A percentile compares a stretch with the other conserved stretches of the same genome.
Evolutionary conservation across 2,329 filamentous ascomycete species (phyloP).

Genomic region (Verticillium tricorpus): DNA sequence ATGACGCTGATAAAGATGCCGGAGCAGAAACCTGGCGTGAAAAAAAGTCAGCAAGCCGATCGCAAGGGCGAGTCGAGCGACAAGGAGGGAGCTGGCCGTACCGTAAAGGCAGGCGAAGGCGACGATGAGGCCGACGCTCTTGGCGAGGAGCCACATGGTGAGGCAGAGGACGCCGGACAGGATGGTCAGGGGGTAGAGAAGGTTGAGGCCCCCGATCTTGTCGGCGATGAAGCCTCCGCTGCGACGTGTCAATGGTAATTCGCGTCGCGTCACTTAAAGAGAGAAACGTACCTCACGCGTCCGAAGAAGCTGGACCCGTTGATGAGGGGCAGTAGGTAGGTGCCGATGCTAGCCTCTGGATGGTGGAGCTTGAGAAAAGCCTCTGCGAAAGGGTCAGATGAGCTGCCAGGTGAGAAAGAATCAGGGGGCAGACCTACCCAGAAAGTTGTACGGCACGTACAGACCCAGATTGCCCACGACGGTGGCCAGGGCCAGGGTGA

Average conservation of each 20-base stretch:
- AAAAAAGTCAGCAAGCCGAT: not conserved
- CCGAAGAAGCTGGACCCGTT: constrained; percentile 41
- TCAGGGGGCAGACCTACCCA: constrained; percentile 15
- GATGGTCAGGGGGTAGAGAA: constrained; percentile 9
- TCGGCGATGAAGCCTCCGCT: constrained; percentile 8
- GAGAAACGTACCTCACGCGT: constrained; percentile 26
- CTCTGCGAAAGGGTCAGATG: constrained; percentile 40
- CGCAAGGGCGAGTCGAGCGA: not conserved
- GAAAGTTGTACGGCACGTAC: constrained; percentile 32
- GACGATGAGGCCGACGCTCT: constrained; percentile 2
- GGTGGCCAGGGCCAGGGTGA: constrained; percentile 4
- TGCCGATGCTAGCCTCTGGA: constrained; percentile 27
- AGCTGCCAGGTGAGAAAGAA: constrained; percentile 30
- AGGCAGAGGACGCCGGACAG: constrained; percentile 7
- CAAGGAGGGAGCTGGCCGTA: not conserved
- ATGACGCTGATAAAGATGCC: constrained; percentile 8
- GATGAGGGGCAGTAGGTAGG: constrained; percentile 37
- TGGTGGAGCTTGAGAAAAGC: constrained; percentile 35
- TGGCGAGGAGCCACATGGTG: constrained; percentile 7
- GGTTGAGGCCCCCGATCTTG: constrained; percentile 9
- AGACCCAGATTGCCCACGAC: constrained; percentile 15
- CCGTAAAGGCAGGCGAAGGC: constrained; percentile 7
- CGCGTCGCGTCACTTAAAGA: not conserved
- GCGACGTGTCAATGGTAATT: not conserved
- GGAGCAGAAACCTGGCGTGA: constrained; percentile 3